Evolutionary conservation across 148 eudicot species (phyloP).

Genomic region (Drosera capensis): DNA sequence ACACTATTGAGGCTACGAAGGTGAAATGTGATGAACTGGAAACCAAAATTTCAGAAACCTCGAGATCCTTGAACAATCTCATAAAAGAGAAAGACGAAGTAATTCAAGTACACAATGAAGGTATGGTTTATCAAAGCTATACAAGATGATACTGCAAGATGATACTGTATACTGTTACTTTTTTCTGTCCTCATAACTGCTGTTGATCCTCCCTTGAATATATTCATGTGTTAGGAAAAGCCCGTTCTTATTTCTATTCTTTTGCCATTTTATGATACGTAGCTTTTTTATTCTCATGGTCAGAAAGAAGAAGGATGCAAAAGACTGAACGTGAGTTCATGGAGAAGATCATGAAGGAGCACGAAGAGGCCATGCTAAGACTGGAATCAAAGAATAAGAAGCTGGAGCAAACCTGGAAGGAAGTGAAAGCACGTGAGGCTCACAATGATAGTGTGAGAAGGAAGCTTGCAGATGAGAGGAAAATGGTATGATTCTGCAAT

Average conservation of each 20-base stretch:
- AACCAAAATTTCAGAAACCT: constrained; percentile 28
- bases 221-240: too few relatives aligned
- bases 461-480: constrained; percentile 34
- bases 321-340: constrained; percentile 18
- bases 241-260: too few relatives aligned
- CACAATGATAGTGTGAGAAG: constrained; percentile 34
- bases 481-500: constrained; percentile 53
- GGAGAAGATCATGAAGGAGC: constrained; percentile 19
- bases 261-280: too few relatives aligned
- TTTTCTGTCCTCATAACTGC: too few relatives aligned
- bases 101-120: constrained; percentile 39
- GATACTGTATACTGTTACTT: too few relatives aligned
- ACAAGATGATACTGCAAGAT: too few relatives aligned
- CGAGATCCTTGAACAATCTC: constrained; percentile 12
- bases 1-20: constrained; percentile 26
- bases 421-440: constrained; percentile 29
- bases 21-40: constrained; percentile 24
- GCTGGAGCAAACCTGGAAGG: constrained; percentile 24
- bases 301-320: constrained; percentile 37
- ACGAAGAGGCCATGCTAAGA: constrained; percentile 22
- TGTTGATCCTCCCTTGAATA: too few relatives aligned
- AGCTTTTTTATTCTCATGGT: constrained; percentile 2
- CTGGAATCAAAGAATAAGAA: constrained; percentile 22
- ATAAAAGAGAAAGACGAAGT: constrained; percentile 41
- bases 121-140: constrained; percentile 18